phyloP scores from a whole-genome alignment of 2,329 filamentous ascomycete species.

The Botrytis sinoallii region DNA sequence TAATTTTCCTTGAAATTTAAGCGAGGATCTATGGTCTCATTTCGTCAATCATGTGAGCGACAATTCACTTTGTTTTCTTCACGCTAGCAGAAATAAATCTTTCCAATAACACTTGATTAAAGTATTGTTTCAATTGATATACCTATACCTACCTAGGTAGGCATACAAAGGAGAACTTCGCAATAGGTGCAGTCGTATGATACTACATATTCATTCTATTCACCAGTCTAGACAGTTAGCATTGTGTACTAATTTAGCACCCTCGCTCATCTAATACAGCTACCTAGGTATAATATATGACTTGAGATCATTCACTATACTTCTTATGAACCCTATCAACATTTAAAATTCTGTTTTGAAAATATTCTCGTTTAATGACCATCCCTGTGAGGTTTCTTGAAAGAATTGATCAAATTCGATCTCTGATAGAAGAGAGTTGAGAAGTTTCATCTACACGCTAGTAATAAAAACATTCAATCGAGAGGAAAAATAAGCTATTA shows the following conservation, averaged over 20 bases:
- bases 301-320: not conserved
- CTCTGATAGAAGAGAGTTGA: not conserved
- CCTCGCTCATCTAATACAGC: not conserved
- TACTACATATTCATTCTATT: not conserved
- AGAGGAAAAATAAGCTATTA: not conserved
- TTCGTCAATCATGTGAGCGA: not conserved
- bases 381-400: not conserved
- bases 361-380: accelerated
- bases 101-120: accelerated
- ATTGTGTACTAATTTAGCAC: not conserved
- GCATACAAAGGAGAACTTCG: accelerated
- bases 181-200: not conserved
- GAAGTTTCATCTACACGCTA: not conserved
- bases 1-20: not conserved
- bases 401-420: not conserved
- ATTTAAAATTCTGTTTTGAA: too few relatives aligned
- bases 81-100: not conserved
- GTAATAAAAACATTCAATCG: not conserved
- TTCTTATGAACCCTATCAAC: not conserved
- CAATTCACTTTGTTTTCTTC: not conserved
- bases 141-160: not conserved
- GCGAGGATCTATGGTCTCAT: not conserved
- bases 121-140: not conserved
- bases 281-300: not conserved
- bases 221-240: not conserved